phyloP scores from a whole-genome alignment of 1,139 yeast species.

The Geotrichum aggregatum region DNA sequence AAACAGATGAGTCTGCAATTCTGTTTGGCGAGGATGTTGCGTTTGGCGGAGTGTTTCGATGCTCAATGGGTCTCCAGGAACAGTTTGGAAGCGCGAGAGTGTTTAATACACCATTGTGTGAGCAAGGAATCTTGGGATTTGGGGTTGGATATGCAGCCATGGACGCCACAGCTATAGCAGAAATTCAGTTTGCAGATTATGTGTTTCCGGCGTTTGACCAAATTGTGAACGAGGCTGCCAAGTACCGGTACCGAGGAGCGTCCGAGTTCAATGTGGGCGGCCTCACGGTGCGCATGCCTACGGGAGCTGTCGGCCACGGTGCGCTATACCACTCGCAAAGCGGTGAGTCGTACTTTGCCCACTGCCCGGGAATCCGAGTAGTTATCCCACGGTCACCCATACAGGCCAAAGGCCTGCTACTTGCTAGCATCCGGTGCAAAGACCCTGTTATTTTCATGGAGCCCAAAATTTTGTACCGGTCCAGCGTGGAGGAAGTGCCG shows the following conservation, averaged over 20 bases:
- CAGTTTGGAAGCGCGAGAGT: conserved; percentile 39
- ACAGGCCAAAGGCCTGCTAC: conserved; percentile 39
- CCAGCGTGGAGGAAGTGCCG: conserved; percentile 39
- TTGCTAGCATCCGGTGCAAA: conserved; percentile 34
- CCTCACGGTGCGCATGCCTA: conserved; percentile 39
- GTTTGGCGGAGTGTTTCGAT: conserved; percentile 41
- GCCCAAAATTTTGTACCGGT: conserved; percentile 39
- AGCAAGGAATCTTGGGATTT: conserved; percentile 40
- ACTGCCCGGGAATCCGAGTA: conserved; percentile 38
- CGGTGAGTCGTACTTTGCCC: conserved; percentile 39
- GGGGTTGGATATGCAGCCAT: conserved; percentile 40
- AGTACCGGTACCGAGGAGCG: conserved; percentile 36
- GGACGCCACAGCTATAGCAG: conserved; percentile 40
- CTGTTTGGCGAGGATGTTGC: conserved; percentile 40
- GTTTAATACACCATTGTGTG: conserved; percentile 39
- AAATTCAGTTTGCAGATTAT: conserved; percentile 40
- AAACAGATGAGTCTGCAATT: conserved; percentile 38
- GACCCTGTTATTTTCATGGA: conserved; percentile 41
- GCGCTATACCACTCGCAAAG: conserved; percentile 40
- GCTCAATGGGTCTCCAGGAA: conserved; percentile 40
- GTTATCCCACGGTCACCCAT: conserved; percentile 40
- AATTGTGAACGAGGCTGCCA: conserved; percentile 41
- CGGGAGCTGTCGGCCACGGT: conserved; percentile 41
- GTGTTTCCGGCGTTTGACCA: conserved; percentile 42
- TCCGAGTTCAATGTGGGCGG: conserved; percentile 36